phyloP scores from a whole-genome alignment of 1,139 yeast genomes.

The Eremothecium coryli region DNA sequence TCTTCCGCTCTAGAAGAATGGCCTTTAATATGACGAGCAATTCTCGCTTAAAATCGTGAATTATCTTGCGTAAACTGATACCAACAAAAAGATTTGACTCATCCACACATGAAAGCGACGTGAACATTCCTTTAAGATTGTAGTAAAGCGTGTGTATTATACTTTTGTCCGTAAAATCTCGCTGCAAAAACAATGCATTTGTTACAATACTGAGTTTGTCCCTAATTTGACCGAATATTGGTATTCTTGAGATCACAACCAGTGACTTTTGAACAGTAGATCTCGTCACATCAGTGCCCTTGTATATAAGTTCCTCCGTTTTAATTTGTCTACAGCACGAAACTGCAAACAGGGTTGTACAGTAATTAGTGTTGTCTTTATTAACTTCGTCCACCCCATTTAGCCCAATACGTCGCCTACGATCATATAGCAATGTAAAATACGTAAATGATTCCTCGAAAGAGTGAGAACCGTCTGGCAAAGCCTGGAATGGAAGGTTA shows the following conservation, averaged over 20 bases:
- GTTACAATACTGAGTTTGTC: constrained; percentile 89
- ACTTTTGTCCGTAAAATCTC: constrained; percentile 59
- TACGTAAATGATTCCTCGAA: constrained; percentile 91
- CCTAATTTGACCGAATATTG: constrained; percentile 77
- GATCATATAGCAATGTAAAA: constrained; percentile 76
- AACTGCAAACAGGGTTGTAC: constrained; percentile 78
- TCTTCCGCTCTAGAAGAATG: constrained; percentile 60
- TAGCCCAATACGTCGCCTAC: constrained; percentile 31
- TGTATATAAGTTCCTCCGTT: constrained; percentile 48
- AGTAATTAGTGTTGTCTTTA: constrained; percentile 9
- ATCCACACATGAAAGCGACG: constrained; percentile 41
- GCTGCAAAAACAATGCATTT: constrained; percentile 74
- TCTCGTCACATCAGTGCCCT: constrained; percentile 65
- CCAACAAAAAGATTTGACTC: constrained; percentile 66
- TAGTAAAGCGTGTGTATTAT: constrained; percentile 64
- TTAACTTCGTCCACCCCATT: constrained; percentile 35
- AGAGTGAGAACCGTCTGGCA: constrained; percentile 92
- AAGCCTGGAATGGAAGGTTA: constrained; percentile 84
- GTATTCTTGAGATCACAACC: constrained; percentile 79
- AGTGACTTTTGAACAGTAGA: constrained; percentile 88
- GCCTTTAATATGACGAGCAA: constrained; percentile 69
- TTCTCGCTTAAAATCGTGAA: constrained; percentile 50
- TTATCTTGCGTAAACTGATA: constrained; percentile 57
- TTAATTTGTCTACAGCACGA: constrained; percentile 83
- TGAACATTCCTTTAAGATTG: constrained; percentile 49